phyloP scores from a whole-genome alignment of 2,329 filamentous ascomycete species.

The Gaeumannomyces sp. region DNA sequence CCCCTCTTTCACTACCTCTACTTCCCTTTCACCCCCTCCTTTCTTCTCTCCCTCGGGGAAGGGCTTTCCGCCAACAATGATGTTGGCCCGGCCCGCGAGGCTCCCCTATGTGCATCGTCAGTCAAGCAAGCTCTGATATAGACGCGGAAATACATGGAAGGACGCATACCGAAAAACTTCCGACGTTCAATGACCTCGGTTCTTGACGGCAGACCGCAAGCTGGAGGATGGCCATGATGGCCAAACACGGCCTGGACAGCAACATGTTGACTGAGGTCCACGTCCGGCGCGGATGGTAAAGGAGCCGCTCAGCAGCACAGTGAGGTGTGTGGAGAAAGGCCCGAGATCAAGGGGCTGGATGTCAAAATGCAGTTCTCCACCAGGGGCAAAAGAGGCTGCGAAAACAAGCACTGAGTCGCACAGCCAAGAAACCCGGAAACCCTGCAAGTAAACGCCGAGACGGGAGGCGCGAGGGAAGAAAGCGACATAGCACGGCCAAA shows the following conservation, averaged over 20 bases:
- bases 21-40: background rate
- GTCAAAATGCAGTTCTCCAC: background rate
- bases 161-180: background rate
- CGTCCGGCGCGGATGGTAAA: too few species aligned
- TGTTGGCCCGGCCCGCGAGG: slow-evolving; percentile 6
- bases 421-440: background rate
- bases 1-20: background rate
- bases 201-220: background rate
- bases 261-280: background rate
- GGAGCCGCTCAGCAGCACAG: background rate
- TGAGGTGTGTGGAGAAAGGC: too few species aligned
- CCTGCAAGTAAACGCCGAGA: background rate
- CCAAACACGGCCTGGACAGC: background rate
- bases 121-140: background rate
- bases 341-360: too few species aligned
- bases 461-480: background rate
- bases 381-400: background rate
- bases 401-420: background rate
- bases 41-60: slow-evolving; percentile 3
- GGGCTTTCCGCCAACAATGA: slow-evolving; percentile 7
- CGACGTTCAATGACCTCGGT: background rate
- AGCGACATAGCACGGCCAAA: background rate
- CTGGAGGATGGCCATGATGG: background rate
- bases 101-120: slow-evolving; percentile 5
- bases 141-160: background rate